These are phyloP conservation scores for Geosmithia putterillii DNA, from an alignment of 2,329 filamentous ascomycete species.

Conservation along the genomic window DNA sequence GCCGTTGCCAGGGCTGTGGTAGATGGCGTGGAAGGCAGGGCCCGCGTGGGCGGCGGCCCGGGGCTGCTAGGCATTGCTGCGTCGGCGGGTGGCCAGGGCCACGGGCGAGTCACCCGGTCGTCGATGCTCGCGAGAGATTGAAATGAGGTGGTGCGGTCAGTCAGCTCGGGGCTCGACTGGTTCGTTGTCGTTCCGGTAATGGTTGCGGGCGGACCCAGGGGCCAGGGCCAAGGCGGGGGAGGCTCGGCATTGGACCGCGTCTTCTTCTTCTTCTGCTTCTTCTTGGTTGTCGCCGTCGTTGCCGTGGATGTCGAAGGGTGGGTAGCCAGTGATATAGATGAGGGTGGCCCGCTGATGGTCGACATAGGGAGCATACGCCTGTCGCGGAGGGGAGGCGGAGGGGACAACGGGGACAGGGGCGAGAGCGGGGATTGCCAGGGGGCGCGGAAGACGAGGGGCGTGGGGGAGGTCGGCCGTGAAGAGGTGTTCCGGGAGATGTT, in stretches of 20 bases:
- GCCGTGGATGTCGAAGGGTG: not conserved
- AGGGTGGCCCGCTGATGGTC: not conserved
- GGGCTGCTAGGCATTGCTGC: constrained; percentile 18
- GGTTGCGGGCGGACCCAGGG: not conserved
- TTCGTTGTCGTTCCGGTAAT: not conserved
- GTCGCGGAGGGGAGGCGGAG: not conserved
- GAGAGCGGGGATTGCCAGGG: too few species aligned
- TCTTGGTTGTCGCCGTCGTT: not conserved
- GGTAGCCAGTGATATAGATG: not conserved
- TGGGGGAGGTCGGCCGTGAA: not conserved
- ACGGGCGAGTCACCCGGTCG: not conserved
- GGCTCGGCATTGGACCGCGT: not conserved
- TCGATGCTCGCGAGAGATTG: not conserved
- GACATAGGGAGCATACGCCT: not conserved
- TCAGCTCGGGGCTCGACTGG: not conserved
- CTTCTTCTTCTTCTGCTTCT: not conserved
- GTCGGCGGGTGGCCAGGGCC: constrained; percentile 5
- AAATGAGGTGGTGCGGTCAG: not conserved
- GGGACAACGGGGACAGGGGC: not conserved
- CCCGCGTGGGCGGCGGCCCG: constrained; percentile 32
- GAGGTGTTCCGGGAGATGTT: not conserved
- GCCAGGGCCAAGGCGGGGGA: too few species aligned
- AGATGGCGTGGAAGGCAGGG: constrained; percentile 21
- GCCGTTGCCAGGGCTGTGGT: constrained; percentile 1
- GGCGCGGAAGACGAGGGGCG: not conserved